Evolutionary conservation across 139 green algal species (phyloP), one percentile per base, ranked within the genome.

Genomic region (Chlorella sp.): DNA sequence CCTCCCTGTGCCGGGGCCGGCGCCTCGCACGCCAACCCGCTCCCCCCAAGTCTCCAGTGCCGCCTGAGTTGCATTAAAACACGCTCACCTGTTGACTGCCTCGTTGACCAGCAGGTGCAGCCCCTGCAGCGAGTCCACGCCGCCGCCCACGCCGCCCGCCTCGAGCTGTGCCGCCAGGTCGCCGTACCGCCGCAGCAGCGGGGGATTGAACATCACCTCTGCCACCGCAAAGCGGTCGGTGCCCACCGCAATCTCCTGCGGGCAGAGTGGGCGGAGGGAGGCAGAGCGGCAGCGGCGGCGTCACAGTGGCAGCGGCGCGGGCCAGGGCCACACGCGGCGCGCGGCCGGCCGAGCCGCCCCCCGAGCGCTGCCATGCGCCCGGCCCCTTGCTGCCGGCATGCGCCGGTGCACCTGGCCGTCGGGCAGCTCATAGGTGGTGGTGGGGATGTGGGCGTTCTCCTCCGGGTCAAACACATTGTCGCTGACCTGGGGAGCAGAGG

Each of bases 361-460:
- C n/a, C n/a, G n/a, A n/a, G n/a, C n/a, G n/a, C n/a, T n/a, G n/a
- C n/a, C n/a, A n/a, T n/a, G n/a, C n/a, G n/a, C n/a, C n/a, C n/a
- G n/a, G n/a, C n/a, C n/a, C n/a, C n/a, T n/a, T n/a, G n/a, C n/a
- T n/a, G n/a, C n/a, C n/a, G n/a, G n/a, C n/a, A n/a, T n/a, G n/a
- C n/a, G n/a, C 12, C 45, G 11, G 45, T 53, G 11, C 35, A 66
- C 50, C 74, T 78, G 77, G 31, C 87, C 87, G 58, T 91, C 87
- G 21, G 84, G 87, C 59, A 98, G 90, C 85, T 98, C 94, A 64
- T 98, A 98, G 12, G 80, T 74, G 12, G 91, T 80, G 12, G 89
- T 93, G 11, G 90, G 92, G 50, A 98, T 89, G 78, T 91, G 91
- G 40, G 78, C 81, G 67, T 93, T 91, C 46, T 93, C 88, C 27